Evolutionary conservation across 2,329 filamentous ascomycete genomes (phyloP).

Genomic region (Ilyonectria mors-panacis): DNA sequence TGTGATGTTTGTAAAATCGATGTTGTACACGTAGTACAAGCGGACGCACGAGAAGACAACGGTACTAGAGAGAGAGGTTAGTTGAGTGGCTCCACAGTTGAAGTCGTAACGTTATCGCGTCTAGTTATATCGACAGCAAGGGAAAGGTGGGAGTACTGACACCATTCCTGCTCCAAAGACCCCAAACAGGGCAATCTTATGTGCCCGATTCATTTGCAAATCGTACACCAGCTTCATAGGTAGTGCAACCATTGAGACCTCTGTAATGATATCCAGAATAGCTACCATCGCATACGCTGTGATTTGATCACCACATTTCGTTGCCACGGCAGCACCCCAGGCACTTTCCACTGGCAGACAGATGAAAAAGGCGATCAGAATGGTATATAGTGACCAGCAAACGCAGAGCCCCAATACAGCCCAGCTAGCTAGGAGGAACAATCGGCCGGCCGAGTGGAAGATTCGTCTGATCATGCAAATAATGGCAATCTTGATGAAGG

Average conservation of each 20-base stretch:
- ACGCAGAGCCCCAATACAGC: conserved; percentile 8
- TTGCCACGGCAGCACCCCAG: conserved; percentile 15
- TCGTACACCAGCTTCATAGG: conserved; percentile 23
- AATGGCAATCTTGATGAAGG: conserved; percentile 32
- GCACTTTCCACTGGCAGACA: conserved; percentile 24
- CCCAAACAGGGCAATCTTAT: conserved; percentile 26
- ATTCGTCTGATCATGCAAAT: conserved; percentile 32
- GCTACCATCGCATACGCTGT: conserved; percentile 21
- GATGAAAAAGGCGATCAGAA: conserved; percentile 25
- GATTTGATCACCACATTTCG: conserved; percentile 18
- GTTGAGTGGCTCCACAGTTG: not conserved
- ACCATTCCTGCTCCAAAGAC: conserved; percentile 27
- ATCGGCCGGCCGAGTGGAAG: conserved; percentile 20
- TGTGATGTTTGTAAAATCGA: conserved; percentile 30
- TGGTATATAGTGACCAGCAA: conserved; percentile 24
- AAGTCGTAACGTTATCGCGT: too few relatives aligned
- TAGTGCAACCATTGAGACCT: conserved; percentile 20
- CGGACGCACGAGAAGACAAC: conserved; percentile 34
- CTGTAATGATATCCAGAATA: conserved; percentile 18
- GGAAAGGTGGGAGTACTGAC: conserved; percentile 1
- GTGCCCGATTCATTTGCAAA: conserved; percentile 21
- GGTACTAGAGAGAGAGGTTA: not conserved
- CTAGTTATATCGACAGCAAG: not conserved
- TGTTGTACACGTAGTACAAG: conserved; percentile 31
- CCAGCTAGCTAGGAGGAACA: conserved; percentile 18